phyloP scores from a whole-genome alignment of 495 filamentous ascomycete species.

The Tuber umbilicatum region DNA sequence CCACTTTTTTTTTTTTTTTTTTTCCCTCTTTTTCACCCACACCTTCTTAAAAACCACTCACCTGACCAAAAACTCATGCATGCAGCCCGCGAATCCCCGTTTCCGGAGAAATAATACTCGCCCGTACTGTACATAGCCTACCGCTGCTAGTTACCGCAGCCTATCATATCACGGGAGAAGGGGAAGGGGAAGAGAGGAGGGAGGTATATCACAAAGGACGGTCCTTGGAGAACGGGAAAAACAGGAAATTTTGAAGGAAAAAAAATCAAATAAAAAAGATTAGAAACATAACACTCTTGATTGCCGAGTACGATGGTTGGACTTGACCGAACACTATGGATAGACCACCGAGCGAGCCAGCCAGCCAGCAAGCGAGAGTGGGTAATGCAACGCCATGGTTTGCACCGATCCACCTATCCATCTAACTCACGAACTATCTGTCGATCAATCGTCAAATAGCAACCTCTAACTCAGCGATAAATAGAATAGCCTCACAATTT shows the following conservation, averaged over 20 bases:
- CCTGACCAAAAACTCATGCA: conserved; percentile 3
- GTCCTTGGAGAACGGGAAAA: not conserved
- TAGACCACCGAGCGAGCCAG: not conserved
- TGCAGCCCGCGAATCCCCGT: conserved; percentile 5
- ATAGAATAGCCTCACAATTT: conserved; percentile 2
- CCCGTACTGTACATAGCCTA: not conserved
- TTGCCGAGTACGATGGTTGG: conserved; percentile 1
- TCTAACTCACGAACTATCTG: not conserved
- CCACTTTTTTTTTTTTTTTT: not conserved
- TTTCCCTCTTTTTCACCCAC: too few relatives aligned
- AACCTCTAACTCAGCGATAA: not conserved
- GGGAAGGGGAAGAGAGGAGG: not conserved
- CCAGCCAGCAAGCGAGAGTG: too few relatives aligned
- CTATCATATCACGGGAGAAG: not conserved
- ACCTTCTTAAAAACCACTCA: not conserved
- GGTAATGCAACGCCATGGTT: not conserved
- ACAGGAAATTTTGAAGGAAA: not conserved
- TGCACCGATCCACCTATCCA: not conserved
- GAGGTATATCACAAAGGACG: not conserved
- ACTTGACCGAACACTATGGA: not conserved
- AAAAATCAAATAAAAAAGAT: not conserved
- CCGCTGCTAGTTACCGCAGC: not conserved
- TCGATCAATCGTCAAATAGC: conserved; percentile 1
- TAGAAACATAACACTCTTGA: conserved; percentile 1
- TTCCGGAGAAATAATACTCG: conserved; percentile 6